A percentile compares a stretch with the other conserved stretches of the same genome.
Conservation (phyloP, 495 filamentous ascomycete genomes). For the Hypoxylon crocopeplum region DNA sequence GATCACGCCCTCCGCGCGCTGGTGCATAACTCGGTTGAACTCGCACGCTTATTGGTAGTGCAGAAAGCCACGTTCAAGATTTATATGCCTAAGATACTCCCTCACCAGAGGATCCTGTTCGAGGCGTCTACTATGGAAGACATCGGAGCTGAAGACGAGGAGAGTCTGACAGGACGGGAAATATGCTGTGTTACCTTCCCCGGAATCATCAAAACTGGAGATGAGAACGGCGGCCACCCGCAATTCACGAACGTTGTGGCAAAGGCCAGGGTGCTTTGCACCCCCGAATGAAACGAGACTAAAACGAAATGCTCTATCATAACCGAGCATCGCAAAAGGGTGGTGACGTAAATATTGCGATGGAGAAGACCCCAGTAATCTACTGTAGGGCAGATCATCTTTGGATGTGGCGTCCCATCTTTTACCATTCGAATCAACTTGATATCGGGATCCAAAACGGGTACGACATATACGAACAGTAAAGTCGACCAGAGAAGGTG, state of each 20-base stretch:
- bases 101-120: conserved; percentile 56
- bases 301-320: conserved; percentile 6
- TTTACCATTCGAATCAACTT: conserved; percentile 16
- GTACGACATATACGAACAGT: conserved; percentile 13
- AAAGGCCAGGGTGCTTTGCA: conserved; percentile 61
- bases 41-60: conserved; percentile 57
- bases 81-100: conserved; percentile 56
- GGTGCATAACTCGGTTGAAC: conserved; percentile 54
- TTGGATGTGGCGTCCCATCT: conserved; percentile 24
- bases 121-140: conserved; percentile 62
- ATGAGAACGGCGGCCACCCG: conserved; percentile 60
- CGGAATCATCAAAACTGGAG: conserved; percentile 60
- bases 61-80: conserved; percentile 61
- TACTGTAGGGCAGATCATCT: not conserved
- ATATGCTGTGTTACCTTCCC: conserved; percentile 60
- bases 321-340: conserved; percentile 12
- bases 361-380: conserved; percentile 12
- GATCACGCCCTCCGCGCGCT: conserved; percentile 55
- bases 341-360: conserved; percentile 34
- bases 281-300: conserved; percentile 47
- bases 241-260: conserved; percentile 62
- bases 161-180: conserved; percentile 50
- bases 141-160: conserved; percentile 63
- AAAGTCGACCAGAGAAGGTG: not conserved
- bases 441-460: conserved; percentile 22